phyloP scores from a whole-genome alignment of 2,329 filamentous ascomycete genomes.

The Chaetothyriales sp. region DNA sequence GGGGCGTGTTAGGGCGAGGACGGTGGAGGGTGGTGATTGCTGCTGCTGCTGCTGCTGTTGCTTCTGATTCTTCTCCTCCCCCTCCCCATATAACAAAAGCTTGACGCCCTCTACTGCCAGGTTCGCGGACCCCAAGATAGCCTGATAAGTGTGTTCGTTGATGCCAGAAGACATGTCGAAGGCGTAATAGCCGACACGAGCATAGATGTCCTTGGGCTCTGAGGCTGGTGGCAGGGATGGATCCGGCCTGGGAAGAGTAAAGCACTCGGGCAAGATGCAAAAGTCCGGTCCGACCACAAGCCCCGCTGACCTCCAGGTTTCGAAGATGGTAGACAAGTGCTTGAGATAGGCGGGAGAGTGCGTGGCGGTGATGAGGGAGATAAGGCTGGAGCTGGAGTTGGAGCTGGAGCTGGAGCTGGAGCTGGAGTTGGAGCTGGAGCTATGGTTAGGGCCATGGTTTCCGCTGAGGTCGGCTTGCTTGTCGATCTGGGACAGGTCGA shows the following conservation, averaged over 20 bases:
- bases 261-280: conserved; percentile 16
- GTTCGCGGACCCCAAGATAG: conserved; percentile 15
- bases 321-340: conserved; percentile 12
- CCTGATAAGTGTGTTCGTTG: conserved; percentile 11
- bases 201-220: conserved; percentile 14
- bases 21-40: conserved; percentile 6
- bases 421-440: too few species aligned
- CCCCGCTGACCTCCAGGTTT: conserved; percentile 11
- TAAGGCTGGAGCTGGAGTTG: background rate
- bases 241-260: conserved; percentile 2
- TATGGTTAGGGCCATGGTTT: background rate
- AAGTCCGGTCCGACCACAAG: conserved; percentile 9
- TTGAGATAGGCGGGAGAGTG: conserved; percentile 12
- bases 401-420: too few species aligned
- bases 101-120: conserved; percentile 13
- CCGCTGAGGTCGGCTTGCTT: background rate
- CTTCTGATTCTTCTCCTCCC: background rate
- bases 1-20: conserved; percentile 15
- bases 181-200: conserved; percentile 16
- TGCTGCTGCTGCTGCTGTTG: background rate
- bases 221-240: conserved; percentile 1
- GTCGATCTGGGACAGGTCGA: background rate
- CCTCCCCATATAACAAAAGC: conserved; percentile 5
- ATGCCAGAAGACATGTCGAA: conserved; percentile 18
- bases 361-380: conserved; percentile 2